phyloP scores from a whole-genome alignment of 1,139 yeast species.

The Hansenula sp. region DNA sequence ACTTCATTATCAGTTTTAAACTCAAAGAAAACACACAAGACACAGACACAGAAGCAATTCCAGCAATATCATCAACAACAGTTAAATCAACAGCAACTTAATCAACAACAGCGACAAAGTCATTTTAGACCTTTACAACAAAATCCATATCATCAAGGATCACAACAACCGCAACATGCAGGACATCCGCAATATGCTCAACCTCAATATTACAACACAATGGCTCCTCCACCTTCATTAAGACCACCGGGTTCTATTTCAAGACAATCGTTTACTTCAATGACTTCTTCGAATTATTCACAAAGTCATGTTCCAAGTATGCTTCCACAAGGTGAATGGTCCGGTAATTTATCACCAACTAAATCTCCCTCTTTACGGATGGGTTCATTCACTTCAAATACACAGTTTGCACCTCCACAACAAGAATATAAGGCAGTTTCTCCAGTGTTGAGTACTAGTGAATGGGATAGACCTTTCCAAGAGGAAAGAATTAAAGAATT shows the following conservation, averaged over 20 bases:
- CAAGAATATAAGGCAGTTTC: slow-evolving; percentile 2
- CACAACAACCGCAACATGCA: slow-evolving; percentile 3
- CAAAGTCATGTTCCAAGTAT: not conserved
- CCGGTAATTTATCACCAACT: not conserved
- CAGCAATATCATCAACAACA: slow-evolving; percentile 13
- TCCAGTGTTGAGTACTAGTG: slow-evolving; percentile 7
- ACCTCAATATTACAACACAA: slow-evolving; percentile 2
- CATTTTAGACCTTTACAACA: not conserved
- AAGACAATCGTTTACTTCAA: not conserved
- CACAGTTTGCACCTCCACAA: not conserved
- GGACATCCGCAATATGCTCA: slow-evolving; percentile 1
- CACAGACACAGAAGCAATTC: slow-evolving; percentile 20
- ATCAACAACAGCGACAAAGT: not conserved
- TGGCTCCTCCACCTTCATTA: slow-evolving; percentile 9
- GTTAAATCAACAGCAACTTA: slow-evolving; percentile 5
- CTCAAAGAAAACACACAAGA: slow-evolving; percentile 18
- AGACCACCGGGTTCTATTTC: not conserved
- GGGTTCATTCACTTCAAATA: not conserved
- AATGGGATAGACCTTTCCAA: slow-evolving; percentile 6
- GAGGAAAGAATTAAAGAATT: slow-evolving; percentile 7
- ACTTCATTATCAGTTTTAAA: slow-evolving; percentile 20
- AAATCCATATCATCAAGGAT: not conserved
- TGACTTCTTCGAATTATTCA: not conserved
- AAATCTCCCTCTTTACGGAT: not conserved
- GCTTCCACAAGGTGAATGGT: slow-evolving; percentile 1